Evolutionary conservation across 192 early-diverging fungal genomes (phyloP), one percentile per base, ranked within the genome.

Genomic region (Anaeromyces robustus): DNA sequence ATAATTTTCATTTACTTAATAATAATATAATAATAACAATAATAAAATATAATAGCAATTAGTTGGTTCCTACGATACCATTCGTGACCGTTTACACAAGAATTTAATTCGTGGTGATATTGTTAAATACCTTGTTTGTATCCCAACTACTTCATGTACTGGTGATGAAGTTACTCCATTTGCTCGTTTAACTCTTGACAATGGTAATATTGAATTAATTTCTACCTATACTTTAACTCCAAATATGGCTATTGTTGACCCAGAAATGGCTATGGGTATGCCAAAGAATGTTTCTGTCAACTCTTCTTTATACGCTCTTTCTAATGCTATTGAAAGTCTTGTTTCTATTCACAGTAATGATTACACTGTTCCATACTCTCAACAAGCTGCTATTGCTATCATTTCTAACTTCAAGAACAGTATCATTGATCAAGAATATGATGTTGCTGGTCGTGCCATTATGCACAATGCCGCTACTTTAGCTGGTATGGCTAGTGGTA

Each of bases 381-480:
- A 30, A 41, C 68, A 30, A 22, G 52, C 52, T 28, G 41, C 80
- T 29, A 29, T 77, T 34, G 3, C 80, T 81, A 77, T 81, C 22
- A 26, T 77, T 79, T 30, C 77, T 12, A 79, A 31, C 80, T 39
- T 79, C 30, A 29, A 79, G 26, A 77, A 79, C 29, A 79, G 32
- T 79, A 79, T 79, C 7, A 32, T 77, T 29, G 31, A 37, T 30
- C 4, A 81, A 4, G 77, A 68, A 6, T 37, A 19, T 14, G 80
- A 81, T 79, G 30, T 29, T 29, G 52, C 29, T 19, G 80, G 77
- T 39, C 80, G 80, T 19, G 80, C 77, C 19, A 5, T 79, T 19
- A 81, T 81, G 80, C 77, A 79, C 30, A 77, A 79, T 7, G 80
- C 77, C 29, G 80, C 80, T n/a, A 81, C 80, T 29, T 79, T 81